These are phyloP conservation scores for Nyctanthes arbortristis DNA, from an alignment of 257 asterid species.

Conservation along the genomic window DNA sequence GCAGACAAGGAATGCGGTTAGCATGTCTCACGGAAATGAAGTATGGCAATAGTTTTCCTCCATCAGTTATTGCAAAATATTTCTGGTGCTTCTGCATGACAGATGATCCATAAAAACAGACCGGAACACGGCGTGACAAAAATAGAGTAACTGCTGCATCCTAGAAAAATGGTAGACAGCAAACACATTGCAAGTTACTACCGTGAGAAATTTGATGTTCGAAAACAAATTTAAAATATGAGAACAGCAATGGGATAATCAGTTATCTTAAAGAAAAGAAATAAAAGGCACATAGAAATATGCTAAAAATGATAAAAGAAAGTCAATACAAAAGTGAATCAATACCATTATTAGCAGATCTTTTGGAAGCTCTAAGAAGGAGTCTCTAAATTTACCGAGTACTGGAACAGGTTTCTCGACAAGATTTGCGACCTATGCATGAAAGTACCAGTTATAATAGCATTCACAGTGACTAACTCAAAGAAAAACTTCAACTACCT, in stretches of 20 bases:
- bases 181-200: conserved; percentile 11
- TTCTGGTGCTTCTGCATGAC: conserved; percentile 99
- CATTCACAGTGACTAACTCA: conserved; percentile 12
- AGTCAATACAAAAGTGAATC: conserved; percentile 18
- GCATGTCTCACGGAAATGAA: conserved; percentile 74
- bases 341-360: conserved; percentile 85
- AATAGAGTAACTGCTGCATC: neutral
- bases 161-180: conserved; percentile 1
- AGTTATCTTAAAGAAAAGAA: conserved; percentile 17
- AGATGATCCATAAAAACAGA: conserved; percentile 33
- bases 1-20: conserved; percentile 20
- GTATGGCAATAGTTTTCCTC: conserved; percentile 74
- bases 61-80: conserved; percentile 81
- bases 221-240: neutral
- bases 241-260: conserved; percentile 3
- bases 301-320: conserved; percentile 7
- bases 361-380: conserved; percentile 90
- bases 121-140: conserved; percentile 1
- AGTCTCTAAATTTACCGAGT: conserved; percentile 73
- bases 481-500: conserved; percentile 11
- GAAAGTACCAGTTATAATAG: conserved; percentile 25
- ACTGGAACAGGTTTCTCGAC: conserved; percentile 92
- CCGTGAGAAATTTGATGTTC: conserved; percentile 3
- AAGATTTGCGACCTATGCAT: conserved; percentile 83
- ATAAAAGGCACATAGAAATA: conserved; percentile 3